A percentile compares a stretch with the other conserved stretches of the same genome.
These are phyloP conservation scores for Alternaria alternata DNA, from an alignment of 2,329 filamentous ascomycete genomes.

Conservation along the genomic window DNA sequence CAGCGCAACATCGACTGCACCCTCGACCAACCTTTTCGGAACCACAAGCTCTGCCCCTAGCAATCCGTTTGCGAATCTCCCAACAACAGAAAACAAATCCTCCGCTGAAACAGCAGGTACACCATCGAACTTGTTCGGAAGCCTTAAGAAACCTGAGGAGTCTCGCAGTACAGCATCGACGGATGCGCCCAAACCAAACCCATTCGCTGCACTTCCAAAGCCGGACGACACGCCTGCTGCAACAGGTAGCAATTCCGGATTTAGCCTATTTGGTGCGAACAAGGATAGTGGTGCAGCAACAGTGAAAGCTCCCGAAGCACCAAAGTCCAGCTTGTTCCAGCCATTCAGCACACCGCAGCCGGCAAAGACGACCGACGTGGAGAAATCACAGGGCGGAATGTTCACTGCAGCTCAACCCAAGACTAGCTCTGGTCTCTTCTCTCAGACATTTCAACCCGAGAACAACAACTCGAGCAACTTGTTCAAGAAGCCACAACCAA, in stretches of 20 bases:
- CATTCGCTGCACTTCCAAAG: conserved; percentile 29
- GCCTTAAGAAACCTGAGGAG: conserved; percentile 25
- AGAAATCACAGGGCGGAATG: conserved; percentile 24
- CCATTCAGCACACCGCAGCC: conserved; percentile 37
- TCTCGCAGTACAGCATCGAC: conserved; percentile 14
- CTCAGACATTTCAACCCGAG: conserved; percentile 26
- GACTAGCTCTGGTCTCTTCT: conserved; percentile 30
- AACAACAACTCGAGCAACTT: conserved; percentile 15
- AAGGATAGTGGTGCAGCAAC: conserved; percentile 11
- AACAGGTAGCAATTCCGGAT: conserved; percentile 16
- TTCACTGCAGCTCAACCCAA: conserved; percentile 33
- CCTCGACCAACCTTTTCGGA: conserved; percentile 25
- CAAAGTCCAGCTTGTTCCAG: conserved; percentile 28
- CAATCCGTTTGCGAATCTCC: conserved; percentile 27
- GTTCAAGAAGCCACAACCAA: conserved; percentile 22
- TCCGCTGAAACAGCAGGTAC: conserved; percentile 14
- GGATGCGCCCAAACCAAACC: conserved; percentile 30
- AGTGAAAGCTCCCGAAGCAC: conserved; percentile 23
- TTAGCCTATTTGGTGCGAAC: conserved; percentile 29
- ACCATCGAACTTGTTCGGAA: conserved; percentile 25
- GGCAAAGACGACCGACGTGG: conserved; percentile 23
- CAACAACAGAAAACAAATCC: conserved; percentile 16
- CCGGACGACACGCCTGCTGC: conserved; percentile 15
- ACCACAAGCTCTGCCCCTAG: conserved; percentile 1
- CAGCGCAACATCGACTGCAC: conserved; percentile 20